Percentiles rank a stretch among this genome's conserved stretches.
Evolutionary conservation across 2,329 filamentous ascomycete species (phyloP).

Genomic region (Fusarium tuaranense): DNA sequence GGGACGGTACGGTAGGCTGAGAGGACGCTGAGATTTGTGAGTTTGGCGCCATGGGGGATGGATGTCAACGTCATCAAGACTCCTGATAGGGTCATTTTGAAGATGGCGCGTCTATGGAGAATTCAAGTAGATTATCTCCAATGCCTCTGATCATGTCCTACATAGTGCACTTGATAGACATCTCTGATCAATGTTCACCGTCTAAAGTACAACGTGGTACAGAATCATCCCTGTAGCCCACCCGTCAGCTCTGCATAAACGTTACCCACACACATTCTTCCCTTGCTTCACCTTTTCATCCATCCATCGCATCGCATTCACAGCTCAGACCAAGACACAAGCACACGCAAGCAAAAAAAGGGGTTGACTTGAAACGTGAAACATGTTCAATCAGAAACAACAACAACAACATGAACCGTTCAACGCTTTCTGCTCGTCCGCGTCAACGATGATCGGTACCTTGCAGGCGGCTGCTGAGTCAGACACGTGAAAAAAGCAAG

Average conservation of each 20-base stretch:
- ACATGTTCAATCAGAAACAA: constrained; percentile 10
- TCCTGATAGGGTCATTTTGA: not conserved
- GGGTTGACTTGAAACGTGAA: constrained; percentile 34
- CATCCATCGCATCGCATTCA: not conserved
- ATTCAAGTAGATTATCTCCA: not conserved
- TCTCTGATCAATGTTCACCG: not conserved
- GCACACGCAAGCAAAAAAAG: constrained; percentile 3
- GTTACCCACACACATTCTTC: constrained; percentile 25
- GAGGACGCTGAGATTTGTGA: not conserved
- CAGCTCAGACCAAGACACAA: not conserved
- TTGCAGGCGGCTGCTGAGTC: constrained; percentile 4
- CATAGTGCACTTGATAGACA: not conserved
- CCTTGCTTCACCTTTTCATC: constrained; percentile 15
- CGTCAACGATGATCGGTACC: not conserved
- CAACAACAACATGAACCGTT: constrained; percentile 1
- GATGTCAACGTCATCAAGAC: not conserved
- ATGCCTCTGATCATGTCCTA: not conserved
- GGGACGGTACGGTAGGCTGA: constrained; percentile 15
- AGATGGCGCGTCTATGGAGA: not conserved
- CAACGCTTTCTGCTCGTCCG: not conserved
- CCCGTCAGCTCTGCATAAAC: constrained; percentile 33
- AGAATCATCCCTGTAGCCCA: not conserved
- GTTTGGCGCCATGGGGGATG: constrained; percentile 12
- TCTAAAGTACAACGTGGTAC: not conserved
- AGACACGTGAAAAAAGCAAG: constrained; percentile 24